Evolutionary conservation across 108 stramenopile species (phyloP), one percentile per base, ranked within the genome.

Genomic region (Nannochloropsis gaditana): DNA sequence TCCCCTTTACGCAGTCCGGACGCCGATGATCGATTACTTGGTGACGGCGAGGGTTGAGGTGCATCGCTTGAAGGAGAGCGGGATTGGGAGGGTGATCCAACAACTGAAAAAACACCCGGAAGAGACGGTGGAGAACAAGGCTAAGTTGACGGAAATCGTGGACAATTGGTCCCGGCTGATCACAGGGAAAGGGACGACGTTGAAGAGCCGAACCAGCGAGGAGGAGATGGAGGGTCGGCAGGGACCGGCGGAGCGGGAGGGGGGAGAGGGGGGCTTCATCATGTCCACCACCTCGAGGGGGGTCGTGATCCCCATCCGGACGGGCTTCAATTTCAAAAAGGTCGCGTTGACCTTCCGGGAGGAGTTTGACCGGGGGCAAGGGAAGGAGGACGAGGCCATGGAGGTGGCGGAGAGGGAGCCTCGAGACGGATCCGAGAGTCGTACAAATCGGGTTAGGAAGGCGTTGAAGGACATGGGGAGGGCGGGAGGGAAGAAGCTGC

Each of bases 281-380:
- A 73, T 73, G 59, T 73, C 59, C 3, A 73, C 59, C 3, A 73
- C 59, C 19, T 15, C 59, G 6, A 15, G 59, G 59, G 59, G 59
- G 59, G 59, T 73, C 19, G 59, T 73, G 59, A 73, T 73, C 59
- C 59, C 59, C 5, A 73, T 73, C 6, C 59, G 59, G 59, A 73
- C 59, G 59, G 59, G 59, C 59, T 73, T 73, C 59, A 73, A 73
- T n/a, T 73, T 73, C 59, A 73, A 73, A n/a, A 73, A 73, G 59
- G 59, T 73, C 19, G 59, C 59, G 2, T 73, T 73, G 59, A 73
- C 59, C 4, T 73, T 73, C 8, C 59, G 59, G 59, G 59, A 73
- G 59, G 59, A 73, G 8, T 73, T 73, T 73, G 59, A 73, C n/a
- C 15, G 59, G 59, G 59, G 59, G 3, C 59, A 73, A n/a, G 59